Conservation (phyloP, 768 basidiomycete species). For the Gautieria morchelliformis region DNA sequence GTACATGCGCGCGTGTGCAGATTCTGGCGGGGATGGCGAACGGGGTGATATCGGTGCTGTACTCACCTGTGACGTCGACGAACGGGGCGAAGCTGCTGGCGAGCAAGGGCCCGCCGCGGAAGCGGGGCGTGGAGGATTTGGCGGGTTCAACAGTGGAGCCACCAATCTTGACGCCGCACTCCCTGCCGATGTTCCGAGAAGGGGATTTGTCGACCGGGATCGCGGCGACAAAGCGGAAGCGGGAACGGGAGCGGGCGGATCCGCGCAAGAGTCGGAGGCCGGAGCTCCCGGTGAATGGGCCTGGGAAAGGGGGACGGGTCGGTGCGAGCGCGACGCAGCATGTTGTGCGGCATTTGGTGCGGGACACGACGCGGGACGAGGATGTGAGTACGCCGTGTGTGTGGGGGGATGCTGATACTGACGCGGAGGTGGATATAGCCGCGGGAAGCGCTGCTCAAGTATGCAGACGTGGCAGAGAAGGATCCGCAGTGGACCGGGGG, state of each 20-base stretch:
- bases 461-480: slow-evolving; percentile 64
- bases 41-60: slow-evolving; percentile 82
- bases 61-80: slow-evolving; percentile 82
- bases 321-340: slow-evolving; percentile 97
- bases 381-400: slow-evolving; percentile 62
- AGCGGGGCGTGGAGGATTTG: slow-evolving; percentile 79
- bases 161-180: slow-evolving; percentile 86
- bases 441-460: slow-evolving; percentile 91
- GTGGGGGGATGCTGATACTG: neutral
- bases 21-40: slow-evolving; percentile 83
- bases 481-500: slow-evolving; percentile 83
- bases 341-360: slow-evolving; percentile 88
- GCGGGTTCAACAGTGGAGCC: slow-evolving; percentile 79
- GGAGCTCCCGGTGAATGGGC: slow-evolving; percentile 86
- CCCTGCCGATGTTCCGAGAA: slow-evolving; percentile 88
- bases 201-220: slow-evolving; percentile 39
- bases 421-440: slow-evolving; percentile 44
- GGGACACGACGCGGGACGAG: slow-evolving; percentile 84
- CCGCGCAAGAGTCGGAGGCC: slow-evolving; percentile 88
- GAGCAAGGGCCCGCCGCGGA: slow-evolving; percentile 77
- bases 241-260: slow-evolving; percentile 82
- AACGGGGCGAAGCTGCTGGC: slow-evolving; percentile 89
- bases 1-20: slow-evolving; percentile 27
- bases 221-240: slow-evolving; percentile 68
- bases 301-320: slow-evolving; percentile 87